phyloP scores from a whole-genome alignment of 129 eudicot genomes.

The Tagetes patula region DNA sequence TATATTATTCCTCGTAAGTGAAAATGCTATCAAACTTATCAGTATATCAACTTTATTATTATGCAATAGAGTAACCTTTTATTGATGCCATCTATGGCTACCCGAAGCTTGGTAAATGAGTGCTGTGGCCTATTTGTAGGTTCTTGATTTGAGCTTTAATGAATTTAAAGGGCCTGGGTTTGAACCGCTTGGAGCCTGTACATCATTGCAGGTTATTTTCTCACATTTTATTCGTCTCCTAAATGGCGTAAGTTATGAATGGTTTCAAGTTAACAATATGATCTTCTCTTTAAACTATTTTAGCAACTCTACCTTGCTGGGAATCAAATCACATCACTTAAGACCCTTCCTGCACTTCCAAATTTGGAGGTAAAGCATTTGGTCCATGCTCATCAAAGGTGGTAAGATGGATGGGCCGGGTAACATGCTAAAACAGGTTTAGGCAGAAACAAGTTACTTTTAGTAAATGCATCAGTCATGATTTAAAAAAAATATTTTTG shows the following conservation, averaged over 20 bases:
- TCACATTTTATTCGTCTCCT: background rate
- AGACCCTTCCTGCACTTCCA: constrained; percentile 92
- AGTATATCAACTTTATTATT: background rate
- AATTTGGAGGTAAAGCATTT: constrained; percentile 73
- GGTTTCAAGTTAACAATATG: background rate
- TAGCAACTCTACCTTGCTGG: constrained; percentile 99
- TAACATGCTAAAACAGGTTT: background rate
- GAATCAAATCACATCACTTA: constrained; percentile 86
- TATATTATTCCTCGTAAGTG: background rate
- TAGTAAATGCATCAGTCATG: background rate
- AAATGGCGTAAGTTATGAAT: background rate
- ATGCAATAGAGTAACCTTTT: background rate
- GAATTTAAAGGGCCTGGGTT: constrained; percentile 98
- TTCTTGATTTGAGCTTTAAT: constrained; percentile 97
- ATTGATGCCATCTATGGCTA: constrained; percentile 4
- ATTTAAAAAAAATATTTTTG: background rate
- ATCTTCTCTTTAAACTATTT: constrained; percentile 25
- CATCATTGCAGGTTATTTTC: constrained; percentile 71
- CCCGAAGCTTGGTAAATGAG: constrained; percentile 21
- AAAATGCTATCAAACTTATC: background rate
- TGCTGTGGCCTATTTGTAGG: constrained; percentile 47
- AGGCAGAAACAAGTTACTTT: background rate
- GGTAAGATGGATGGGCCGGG: background rate
- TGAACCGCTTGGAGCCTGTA: constrained; percentile 93
- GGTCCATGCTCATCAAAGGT: constrained; percentile 1